These are phyloP conservation scores for Chlorokybus atmophyticus DNA, from an alignment of 139 green algal species.

Conservation along the genomic window DNA sequence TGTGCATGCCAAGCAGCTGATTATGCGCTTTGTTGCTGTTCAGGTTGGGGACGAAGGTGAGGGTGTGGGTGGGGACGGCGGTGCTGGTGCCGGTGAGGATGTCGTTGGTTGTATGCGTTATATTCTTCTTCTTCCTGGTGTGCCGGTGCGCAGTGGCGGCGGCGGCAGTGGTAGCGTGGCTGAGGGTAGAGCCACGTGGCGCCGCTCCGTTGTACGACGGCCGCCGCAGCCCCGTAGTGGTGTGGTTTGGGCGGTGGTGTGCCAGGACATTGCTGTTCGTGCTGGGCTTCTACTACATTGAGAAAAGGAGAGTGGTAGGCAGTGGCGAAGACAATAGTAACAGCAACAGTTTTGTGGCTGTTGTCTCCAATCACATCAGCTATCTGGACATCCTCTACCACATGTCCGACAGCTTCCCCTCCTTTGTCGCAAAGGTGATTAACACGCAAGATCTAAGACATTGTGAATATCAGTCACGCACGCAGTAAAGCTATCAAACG, in stretches of 20 bases:
- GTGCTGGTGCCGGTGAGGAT: conserved; percentile 38
- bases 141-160: not conserved
- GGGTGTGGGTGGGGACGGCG: conserved; percentile 30
- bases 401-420: conserved; percentile 53
- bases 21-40: no score
- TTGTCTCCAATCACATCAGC: conserved; percentile 67
- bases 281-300: conserved; percentile 53
- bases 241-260: conserved; percentile 29
- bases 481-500: no score
- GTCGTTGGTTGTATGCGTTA: conserved; percentile 12
- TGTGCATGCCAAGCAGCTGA: no score
- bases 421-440: conserved; percentile 61
- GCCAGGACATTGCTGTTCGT: conserved; percentile 48
- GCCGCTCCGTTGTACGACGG: not conserved
- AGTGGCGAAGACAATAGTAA: not conserved
- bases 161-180: not conserved
- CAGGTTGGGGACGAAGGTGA: conserved; percentile 7
- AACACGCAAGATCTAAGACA: no score
- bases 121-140: conserved; percentile 39
- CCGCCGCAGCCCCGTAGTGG: not conserved
- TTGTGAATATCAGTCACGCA: no score
- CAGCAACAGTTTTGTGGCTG: not conserved
- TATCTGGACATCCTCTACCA: conserved; percentile 78
- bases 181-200: not conserved
- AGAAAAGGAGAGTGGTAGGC: conserved; percentile 35